Base-by-base conservation (phyloP, 495 filamentous ascomycete genomes). In the Penicillium salamii region DNA sequence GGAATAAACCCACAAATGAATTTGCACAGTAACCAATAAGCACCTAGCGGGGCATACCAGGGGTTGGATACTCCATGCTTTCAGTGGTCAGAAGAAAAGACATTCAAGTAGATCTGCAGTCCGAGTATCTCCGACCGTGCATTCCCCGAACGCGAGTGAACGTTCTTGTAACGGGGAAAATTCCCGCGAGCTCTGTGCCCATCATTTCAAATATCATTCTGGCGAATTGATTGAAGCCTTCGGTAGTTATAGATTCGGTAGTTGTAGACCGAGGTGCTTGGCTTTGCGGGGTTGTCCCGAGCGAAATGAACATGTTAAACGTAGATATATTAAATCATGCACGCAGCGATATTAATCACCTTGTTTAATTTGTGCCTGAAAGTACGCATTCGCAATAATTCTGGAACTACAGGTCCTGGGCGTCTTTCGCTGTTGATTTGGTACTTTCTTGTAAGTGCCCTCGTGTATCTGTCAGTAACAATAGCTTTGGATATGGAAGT, bases 201-300 rank as follows among this genome's bases (percentile, higher is more conserved):
- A n/a, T 15, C 31, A 13, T n/a, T n/a, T n/a, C 23, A 23, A 20
- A 28, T 46, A 14, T 15, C 9, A 39, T 5, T 18, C 0, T 11
- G n/a, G 33, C 5, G 11, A 11, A 12, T 20, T 8, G 19, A 14
- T 1, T 7, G 11, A 50, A 29, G n/a, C 7, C 21, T 24, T 34
- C 47, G 39, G 47, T 17, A 43, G 4, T 43, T 43, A 1, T 43
- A 15, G 21, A 11, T 38, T 50, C 39, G 48, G 48, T 21, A 50
- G 29, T 43, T 38, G 37, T n/a, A 7, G 23, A 37, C 48, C 40
- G 39, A 50, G 39, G 40, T 44, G 42, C 29, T 44, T 44, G 42
- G 42, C 42, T 33, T 44, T 44, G 42, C 42, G 42, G 42, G 42
- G 29, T 44, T 41, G 9, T 39, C 17, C 14, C 15, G 20, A 14